phyloP scores from a whole-genome alignment of 169 alveolate genomes.

The Plasmodium yoelii region DNA sequence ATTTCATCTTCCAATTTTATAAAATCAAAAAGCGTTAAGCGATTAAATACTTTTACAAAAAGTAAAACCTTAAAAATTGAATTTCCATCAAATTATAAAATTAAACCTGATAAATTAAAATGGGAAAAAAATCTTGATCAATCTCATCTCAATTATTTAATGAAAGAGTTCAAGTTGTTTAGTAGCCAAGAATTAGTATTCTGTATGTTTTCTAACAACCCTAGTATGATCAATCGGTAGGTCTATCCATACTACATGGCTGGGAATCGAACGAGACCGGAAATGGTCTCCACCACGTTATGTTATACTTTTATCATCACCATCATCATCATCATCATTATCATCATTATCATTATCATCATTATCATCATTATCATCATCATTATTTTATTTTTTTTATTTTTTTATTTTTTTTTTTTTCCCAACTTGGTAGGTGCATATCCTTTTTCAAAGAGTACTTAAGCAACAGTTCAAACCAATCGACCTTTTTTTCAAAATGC shows the following conservation, averaged over 20 bases:
- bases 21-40: slow-evolving; percentile 39
- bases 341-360: too few relatives aligned
- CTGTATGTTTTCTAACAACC: slow-evolving; percentile 57
- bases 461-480: slow-evolving; percentile 47
- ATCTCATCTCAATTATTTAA: slow-evolving; percentile 46
- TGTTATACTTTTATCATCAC: too few relatives aligned
- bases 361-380: too few relatives aligned
- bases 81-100: slow-evolving; percentile 69
- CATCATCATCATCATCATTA: too few relatives aligned
- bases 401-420: background rate
- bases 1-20: background rate
- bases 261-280: too few relatives aligned
- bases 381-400: too few relatives aligned
- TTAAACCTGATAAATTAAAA: slow-evolving; percentile 53
- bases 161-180: slow-evolving; percentile 59
- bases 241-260: background rate
- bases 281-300: too few relatives aligned
- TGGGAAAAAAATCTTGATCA: slow-evolving; percentile 61
- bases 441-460: slow-evolving; percentile 61
- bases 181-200: slow-evolving; percentile 16
- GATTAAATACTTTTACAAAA: slow-evolving; percentile 35
- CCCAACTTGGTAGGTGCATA: slow-evolving; percentile 25
- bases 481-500: slow-evolving; percentile 49
- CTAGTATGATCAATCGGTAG: slow-evolving; percentile 44
- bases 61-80: slow-evolving; percentile 44